Percentiles rank a stretch among this genome's conserved stretches.
Evolutionary conservation across 2,329 filamentous ascomycete genomes (phyloP).

Genomic region (Orbilia ellipsospora): DNA sequence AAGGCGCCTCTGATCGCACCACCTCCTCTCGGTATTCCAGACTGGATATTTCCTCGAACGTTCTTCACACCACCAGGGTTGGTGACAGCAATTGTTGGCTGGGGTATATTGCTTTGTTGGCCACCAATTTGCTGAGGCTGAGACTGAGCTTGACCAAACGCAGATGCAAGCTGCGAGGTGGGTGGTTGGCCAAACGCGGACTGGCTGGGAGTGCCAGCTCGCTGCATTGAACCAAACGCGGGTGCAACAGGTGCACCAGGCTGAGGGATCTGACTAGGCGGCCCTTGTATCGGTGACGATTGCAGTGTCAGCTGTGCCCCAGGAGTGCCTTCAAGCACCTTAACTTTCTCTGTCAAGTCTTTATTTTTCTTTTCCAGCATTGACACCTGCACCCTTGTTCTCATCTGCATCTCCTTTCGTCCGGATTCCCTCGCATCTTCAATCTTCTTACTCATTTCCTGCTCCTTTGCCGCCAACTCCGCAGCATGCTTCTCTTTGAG

Average conservation of each 20-base stretch:
- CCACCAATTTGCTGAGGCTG: constrained; percentile 34
- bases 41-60: constrained; percentile 57
- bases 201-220: constrained; percentile 47
- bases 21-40: constrained; percentile 58
- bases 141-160: constrained; percentile 47
- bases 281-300: constrained; percentile 34
- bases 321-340: constrained; percentile 51
- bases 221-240: constrained; percentile 41
- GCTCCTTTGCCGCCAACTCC: constrained; percentile 34
- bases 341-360: constrained; percentile 58
- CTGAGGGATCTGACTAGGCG: constrained; percentile 31
- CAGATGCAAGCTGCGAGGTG: constrained; percentile 47
- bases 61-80: constrained; percentile 56
- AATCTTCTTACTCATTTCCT: constrained; percentile 52
- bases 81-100: constrained; percentile 35
- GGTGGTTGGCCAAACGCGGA: constrained; percentile 34
- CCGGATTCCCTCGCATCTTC: constrained; percentile 59
- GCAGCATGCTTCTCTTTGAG: constrained; percentile 54
- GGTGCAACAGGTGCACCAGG: constrained; percentile 45
- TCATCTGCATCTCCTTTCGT: constrained; percentile 58
- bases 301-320: constrained; percentile 45
- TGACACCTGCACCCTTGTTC: constrained; percentile 59
- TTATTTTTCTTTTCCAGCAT: constrained; percentile 60
- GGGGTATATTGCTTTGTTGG: constrained; percentile 29
- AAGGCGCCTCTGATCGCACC: constrained; percentile 42